Evolutionary conservation across 306 rosid genomes (phyloP).

Genomic region (Begonia masoniana): DNA sequence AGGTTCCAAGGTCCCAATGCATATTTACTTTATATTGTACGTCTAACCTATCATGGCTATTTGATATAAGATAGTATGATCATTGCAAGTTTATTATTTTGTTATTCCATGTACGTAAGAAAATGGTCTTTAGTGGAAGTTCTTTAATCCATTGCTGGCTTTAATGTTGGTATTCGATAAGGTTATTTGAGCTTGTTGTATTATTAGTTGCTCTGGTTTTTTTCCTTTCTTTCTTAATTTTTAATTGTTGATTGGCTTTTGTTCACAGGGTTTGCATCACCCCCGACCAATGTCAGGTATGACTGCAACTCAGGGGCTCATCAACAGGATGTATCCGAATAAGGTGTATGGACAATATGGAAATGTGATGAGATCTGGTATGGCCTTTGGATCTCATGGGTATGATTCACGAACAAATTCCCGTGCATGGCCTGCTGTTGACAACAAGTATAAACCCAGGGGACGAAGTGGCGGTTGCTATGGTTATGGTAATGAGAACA

Average conservation of each 20-base stretch:
- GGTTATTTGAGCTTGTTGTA: neutral
- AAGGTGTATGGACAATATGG: constrained; percentile 72
- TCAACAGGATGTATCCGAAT: constrained; percentile 64
- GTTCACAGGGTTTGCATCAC: constrained; percentile 69
- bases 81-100: too few species aligned
- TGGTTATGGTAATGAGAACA: constrained; percentile 78
- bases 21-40: too few species aligned
- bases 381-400: constrained; percentile 76
- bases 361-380: constrained; percentile 56
- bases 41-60: too few species aligned
- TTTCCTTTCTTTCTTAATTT: neutral
- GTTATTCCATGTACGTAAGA: too few species aligned
- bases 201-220: neutral
- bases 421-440: constrained; percentile 76
- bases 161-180: too few species aligned
- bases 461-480: constrained; percentile 61
- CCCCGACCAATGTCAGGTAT: constrained; percentile 79
- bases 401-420: constrained; percentile 72
- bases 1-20: too few species aligned
- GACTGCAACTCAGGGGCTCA: constrained; percentile 47
- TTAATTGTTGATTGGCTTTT: neutral
- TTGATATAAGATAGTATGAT: too few species aligned
- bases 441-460: constrained; percentile 65
- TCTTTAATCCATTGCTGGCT: too few species aligned
- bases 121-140: too few species aligned